phyloP scores from a whole-genome alignment of 2,329 filamentous ascomycete species.

The Arthroderma sp. region DNA sequence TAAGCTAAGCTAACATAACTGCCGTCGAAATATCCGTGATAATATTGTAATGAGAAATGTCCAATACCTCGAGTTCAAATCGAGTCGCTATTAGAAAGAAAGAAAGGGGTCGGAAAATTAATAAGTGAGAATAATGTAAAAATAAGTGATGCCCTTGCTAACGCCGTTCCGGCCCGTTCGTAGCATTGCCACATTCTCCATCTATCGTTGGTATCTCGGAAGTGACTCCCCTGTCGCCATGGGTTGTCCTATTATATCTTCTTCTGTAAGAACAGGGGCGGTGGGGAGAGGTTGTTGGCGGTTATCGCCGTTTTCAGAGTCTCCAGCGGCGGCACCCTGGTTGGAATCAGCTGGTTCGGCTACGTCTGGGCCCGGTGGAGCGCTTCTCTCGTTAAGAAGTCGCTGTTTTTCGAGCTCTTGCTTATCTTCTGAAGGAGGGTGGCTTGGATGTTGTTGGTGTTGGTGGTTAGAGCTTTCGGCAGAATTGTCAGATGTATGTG shows the following conservation, averaged over 20 bases:
- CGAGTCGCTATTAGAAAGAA: not conserved
- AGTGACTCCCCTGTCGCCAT: slow-evolving; percentile 31
- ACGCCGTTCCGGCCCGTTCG: not conserved
- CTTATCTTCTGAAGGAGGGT: slow-evolving; percentile 52
- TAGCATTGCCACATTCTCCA: not conserved
- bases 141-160: not conserved
- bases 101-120: not conserved
- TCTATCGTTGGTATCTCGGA: slow-evolving; percentile 32
- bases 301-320: slow-evolving; percentile 12
- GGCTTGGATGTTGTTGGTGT: slow-evolving; percentile 1
- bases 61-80: not conserved
- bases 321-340: slow-evolving; percentile 15
- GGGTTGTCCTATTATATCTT: slow-evolving; percentile 36
- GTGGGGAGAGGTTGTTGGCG: not conserved
- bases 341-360: slow-evolving; percentile 11
- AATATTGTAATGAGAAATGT: not conserved
- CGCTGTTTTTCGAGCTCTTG: slow-evolving; percentile 59
- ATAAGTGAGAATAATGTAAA: not conserved
- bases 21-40: not conserved
- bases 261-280: slow-evolving; percentile 45
- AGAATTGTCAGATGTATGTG: not conserved
- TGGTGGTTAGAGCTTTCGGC: slow-evolving; percentile 32
- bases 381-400: slow-evolving; percentile 52
- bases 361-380: slow-evolving; percentile 34
- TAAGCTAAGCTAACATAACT: slow-evolving; percentile 1